Evolutionary conservation across 2,329 filamentous ascomycete species (phyloP).

Genomic region (Clarireedia monteithiana): DNA sequence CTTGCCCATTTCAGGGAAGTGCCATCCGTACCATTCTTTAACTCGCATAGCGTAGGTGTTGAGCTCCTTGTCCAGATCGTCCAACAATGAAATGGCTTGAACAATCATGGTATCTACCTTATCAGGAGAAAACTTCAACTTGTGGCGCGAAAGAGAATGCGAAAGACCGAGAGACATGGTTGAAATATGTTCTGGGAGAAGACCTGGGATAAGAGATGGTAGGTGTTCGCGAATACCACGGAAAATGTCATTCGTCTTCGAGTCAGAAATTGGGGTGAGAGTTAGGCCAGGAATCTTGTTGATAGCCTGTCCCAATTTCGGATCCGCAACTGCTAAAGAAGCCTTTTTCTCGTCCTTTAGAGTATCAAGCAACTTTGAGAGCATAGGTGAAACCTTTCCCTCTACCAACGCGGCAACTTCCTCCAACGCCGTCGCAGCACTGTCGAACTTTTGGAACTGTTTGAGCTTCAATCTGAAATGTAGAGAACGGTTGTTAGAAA

Average conservation of each 20-base stretch:
- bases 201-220: conserved; percentile 80
- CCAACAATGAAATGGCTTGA: conserved; percentile 86
- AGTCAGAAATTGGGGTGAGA: conserved; percentile 76
- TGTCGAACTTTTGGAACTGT: conserved; percentile 96
- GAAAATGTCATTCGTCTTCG: conserved; percentile 79
- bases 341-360: conserved; percentile 98
- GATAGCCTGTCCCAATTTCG: conserved; percentile 86
- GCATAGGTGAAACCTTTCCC: conserved; percentile 86
- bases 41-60: conserved; percentile 99
- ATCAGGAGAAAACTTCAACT: conserved; percentile 96
- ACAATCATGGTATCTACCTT: conserved; percentile 99
- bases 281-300: conserved; percentile 84
- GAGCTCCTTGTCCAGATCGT: conserved; percentile 96
- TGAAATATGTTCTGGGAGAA: conserved; percentile 76
- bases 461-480: conserved; percentile 75
- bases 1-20: conserved; percentile 96
- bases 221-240: conserved; percentile 90
- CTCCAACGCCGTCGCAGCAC: conserved; percentile 79
- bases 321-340: conserved; percentile 86
- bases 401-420: conserved; percentile 85
- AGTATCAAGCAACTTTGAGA: conserved; percentile 73
- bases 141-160: conserved; percentile 93
- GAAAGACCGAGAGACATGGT: conserved; percentile 95
- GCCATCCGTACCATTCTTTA: conserved; percentile 99
- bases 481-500: conserved; percentile 15